Evolutionary conservation across 441 rosid genomes (phyloP), one percentile per base, ranked within the genome.

Genomic region (Populus hybrid): DNA sequence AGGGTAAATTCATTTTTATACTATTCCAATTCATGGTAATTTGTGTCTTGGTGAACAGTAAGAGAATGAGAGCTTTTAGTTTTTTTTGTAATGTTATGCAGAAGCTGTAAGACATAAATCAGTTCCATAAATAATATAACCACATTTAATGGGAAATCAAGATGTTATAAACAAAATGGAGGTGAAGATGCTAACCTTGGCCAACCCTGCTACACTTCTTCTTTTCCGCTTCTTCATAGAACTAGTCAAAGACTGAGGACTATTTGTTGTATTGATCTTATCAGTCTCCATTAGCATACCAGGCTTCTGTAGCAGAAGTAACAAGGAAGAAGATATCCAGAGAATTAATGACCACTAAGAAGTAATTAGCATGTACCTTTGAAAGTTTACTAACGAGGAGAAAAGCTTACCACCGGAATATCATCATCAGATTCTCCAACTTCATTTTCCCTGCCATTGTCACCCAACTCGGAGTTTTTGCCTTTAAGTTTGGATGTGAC

Each of bases 221-320:
- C 97, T 90, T 89, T 90, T 95, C 67, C 88, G 88, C 80, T 93
- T 95, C 90, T 95, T 90, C 76, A 78, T 63, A 78, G 95, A 85
- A 87, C 87, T 97, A 82, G 81, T 70, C 30, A 88, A 84, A 84
- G 98, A 86, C 81, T 88, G 93, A 46, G 73, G 78, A 74, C 75
- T 79, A 79, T 65, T 74, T 67, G 75, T 81, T 70, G 84, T 20
- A 46, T 80, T 76, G 28, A 73, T 32, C 77, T 79, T 81, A 73
- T 86, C 89, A 75, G 83, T 83, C 83, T 88, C 87, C 82, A 82
- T 77, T 8, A 75, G 81, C 81, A 77, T 70, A 73, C 81, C 76
- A 70, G 82, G 84, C 78, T 84, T 83, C 89, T 83, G 81, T 67
- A 73, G 32, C 69, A 65, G 69, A 80, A 68, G 63, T n/a, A 78